These are phyloP conservation scores for Penicillium cataractarum DNA, from an alignment of 495 filamentous ascomycete genomes.

Conservation along the genomic window DNA sequence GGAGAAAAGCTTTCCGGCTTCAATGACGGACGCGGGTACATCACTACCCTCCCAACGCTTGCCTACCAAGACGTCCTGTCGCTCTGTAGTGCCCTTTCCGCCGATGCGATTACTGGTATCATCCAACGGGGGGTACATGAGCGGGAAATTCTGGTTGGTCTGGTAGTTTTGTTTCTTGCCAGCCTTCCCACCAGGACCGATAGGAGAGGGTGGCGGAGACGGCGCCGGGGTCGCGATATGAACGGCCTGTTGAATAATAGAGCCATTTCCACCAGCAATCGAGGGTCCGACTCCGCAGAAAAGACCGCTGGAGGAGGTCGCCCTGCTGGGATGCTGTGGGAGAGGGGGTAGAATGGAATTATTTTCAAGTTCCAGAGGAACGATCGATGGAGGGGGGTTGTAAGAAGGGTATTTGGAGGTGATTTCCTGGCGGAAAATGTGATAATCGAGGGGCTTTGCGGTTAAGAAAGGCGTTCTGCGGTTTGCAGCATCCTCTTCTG, in stretches of 20 bases:
- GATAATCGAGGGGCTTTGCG: conserved; percentile 93
- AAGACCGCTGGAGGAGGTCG: conserved; percentile 41
- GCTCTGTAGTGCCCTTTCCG: conserved; percentile 77
- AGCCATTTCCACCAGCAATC: conserved; percentile 57
- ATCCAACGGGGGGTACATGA: conserved; percentile 92
- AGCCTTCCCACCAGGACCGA: conserved; percentile 83
- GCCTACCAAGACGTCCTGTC: conserved; percentile 76
- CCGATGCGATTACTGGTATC: conserved; percentile 79
- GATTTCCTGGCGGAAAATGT: conserved; percentile 94
- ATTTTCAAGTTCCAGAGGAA: conserved; percentile 87
- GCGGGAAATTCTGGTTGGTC: conserved; percentile 98
- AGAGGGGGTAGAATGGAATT: conserved; percentile 88
- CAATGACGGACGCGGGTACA: conserved; percentile 87
- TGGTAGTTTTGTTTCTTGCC: conserved; percentile 99
- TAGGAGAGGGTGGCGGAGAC: conserved; percentile 94
- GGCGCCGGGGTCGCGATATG: conserved; percentile 97
- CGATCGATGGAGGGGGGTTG: conserved; percentile 78
- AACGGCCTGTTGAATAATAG: conserved; percentile 92
- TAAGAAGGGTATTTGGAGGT: conserved; percentile 99
- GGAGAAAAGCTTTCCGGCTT: conserved; percentile 93
- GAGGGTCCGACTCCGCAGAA: conserved; percentile 48
- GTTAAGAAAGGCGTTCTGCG: conserved; percentile 67
- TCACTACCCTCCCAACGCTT: conserved; percentile 88
- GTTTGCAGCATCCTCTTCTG: conserved; percentile 37
- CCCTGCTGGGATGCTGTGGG: conserved; percentile 68